Base-by-base conservation (phyloP, 352 stramenopile genomes). In the Pythium coloratum region DNA sequence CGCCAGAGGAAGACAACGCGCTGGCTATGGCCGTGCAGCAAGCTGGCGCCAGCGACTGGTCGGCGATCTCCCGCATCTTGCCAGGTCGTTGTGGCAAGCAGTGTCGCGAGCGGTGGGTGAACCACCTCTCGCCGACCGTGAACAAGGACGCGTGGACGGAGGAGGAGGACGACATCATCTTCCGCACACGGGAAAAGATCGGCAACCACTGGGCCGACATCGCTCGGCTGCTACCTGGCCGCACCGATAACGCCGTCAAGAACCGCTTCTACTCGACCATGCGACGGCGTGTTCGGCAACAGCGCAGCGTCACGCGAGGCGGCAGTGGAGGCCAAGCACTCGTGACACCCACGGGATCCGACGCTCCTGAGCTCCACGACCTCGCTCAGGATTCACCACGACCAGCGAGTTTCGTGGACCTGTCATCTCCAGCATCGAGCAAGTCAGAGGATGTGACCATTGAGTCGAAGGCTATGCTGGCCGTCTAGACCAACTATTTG, bases 151-250 rank as follows among this genome's bases (percentile, higher is more conserved):
- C 94, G 6, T 99, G 95, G 94, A 97, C 82, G 0, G 74, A 89
- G 54, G 81, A 98, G 53, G 96, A 99, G 70, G 95, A 98, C 79
- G 79, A 90, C 55, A 72, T 93, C 51, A 92, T 96, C 58, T 92
- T 94, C 59, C 75, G 76, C 49, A 90, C 82, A 18, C 77, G 81
- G 2, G 82, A 92, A 40, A 73, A 76, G 14, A 90, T 96, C 49
- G 97, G 97, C 6, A 99, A 99, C 73, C 88, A 97, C 64, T 99
- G 97, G 97, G 92, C 93, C 3, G 93, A 98, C 66, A 99, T 99
- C 65, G 94, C 96, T 16, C 97, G 98, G 18, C 71, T 96, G 16
- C 79, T 99, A 34, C 94, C 96, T 26, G 97, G 97, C 2, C 79
- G 97, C 36, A 98, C 95, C 13, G 95, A 99, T 71, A 99, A 99